Conservation (phyloP, 495 filamentous ascomycete genomes). For the Aspergillus cavernicola region DNA sequence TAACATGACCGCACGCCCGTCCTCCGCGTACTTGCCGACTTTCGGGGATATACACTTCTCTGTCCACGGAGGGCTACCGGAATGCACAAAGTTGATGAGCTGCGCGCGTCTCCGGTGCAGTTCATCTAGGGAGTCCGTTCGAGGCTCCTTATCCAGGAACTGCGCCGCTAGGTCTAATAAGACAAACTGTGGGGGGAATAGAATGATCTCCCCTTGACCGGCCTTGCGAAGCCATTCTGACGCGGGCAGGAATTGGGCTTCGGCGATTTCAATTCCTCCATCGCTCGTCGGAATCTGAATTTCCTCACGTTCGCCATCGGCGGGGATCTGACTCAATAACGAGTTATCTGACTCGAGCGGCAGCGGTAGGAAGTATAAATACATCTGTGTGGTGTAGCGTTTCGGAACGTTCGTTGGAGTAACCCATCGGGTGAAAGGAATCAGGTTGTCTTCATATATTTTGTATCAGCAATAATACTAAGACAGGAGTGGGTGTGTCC, state of each 20-base stretch:
- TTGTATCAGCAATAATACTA: constrained; percentile 5
- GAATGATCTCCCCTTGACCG: constrained; percentile 61
- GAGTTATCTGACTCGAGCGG: constrained; percentile 37
- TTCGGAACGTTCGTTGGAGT: constrained; percentile 69
- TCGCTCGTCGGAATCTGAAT: constrained; percentile 66
- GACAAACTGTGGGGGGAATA: constrained; percentile 89
- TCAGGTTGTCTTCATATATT: constrained; percentile 49
- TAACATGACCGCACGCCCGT: constrained; percentile 59
- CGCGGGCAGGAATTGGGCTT: constrained; percentile 70
- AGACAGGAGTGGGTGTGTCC: constrained; percentile 7
- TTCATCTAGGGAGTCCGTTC: constrained; percentile 28
- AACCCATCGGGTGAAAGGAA: constrained; percentile 89
- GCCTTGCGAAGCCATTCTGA: constrained; percentile 64
- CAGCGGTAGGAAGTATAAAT: constrained; percentile 86
- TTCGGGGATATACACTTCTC: constrained; percentile 74
- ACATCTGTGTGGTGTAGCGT: constrained; percentile 93
- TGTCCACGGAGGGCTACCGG: constrained; percentile 61
- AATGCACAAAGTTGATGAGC: constrained; percentile 56
- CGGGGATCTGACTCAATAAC: constrained; percentile 27
- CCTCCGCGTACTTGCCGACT: constrained; percentile 51
- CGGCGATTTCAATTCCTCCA: constrained; percentile 80
- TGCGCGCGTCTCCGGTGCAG: constrained; percentile 49
- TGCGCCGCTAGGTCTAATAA: constrained; percentile 63
- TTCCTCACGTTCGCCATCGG: constrained; percentile 36
- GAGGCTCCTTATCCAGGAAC: constrained; percentile 50